Conservation (phyloP, 768 basidiomycete species). For the Suillus fuscotomentosus region DNA sequence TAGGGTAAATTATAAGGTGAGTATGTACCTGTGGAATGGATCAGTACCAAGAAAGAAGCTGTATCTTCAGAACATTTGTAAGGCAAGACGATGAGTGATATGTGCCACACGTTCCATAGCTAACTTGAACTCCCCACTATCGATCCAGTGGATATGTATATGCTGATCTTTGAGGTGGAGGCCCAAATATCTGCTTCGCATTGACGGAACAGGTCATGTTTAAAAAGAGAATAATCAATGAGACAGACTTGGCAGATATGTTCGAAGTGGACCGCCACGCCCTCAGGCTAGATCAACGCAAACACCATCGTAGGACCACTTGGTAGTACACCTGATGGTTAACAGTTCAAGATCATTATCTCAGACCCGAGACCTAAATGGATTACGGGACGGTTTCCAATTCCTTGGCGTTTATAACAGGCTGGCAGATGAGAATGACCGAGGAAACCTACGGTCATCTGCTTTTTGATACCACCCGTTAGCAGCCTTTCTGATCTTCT, state of each 20-base stretch:
- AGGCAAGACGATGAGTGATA: not conserved
- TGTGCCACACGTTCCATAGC: constrained; percentile 43
- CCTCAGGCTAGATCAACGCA: too few relatives aligned
- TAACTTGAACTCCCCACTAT: constrained; percentile 56
- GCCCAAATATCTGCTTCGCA: constrained; percentile 34
- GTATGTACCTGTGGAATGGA: not conserved
- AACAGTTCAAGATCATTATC: too few relatives aligned
- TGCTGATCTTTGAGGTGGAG: constrained; percentile 40
- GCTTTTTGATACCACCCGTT: constrained; percentile 49
- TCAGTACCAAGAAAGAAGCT: not conserved
- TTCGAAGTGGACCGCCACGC: constrained; percentile 15
- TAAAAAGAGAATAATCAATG: not conserved
- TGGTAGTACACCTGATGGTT: too few relatives aligned
- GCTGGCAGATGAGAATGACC: not conserved
- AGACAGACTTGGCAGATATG: constrained; percentile 36
- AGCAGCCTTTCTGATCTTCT: constrained; percentile 43
- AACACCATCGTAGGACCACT: too few relatives aligned
- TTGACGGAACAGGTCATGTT: not conserved
- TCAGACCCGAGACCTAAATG: too few relatives aligned
- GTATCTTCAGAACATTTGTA: not conserved
- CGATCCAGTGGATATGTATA: constrained; percentile 45
- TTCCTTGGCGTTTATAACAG: constrained; percentile 15
- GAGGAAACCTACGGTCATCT: constrained; percentile 39
- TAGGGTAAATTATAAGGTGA: not conserved
- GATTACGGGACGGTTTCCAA: too few relatives aligned